Percentiles rank a stretch among this genome's conserved stretches.
These are phyloP conservation scores for Malassezia japonica DNA, from an alignment of 1,284 basidiomycete species.

Conservation along the genomic window DNA sequence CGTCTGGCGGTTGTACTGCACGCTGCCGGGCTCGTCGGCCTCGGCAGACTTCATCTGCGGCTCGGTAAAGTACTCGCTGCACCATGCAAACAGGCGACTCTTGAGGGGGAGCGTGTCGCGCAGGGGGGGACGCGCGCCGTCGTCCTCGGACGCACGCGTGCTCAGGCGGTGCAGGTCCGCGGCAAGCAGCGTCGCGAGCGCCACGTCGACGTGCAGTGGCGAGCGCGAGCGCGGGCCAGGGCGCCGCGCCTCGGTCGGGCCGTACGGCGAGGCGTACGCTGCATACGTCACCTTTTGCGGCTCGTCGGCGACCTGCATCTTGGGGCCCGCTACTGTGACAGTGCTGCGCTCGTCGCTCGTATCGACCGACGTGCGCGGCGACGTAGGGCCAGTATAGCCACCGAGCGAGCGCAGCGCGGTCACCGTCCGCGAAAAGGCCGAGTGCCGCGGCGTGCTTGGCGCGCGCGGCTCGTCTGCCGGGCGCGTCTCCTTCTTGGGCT, in stretches of 20 bases:
- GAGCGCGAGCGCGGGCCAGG: conserved; percentile 4
- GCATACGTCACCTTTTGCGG: no score
- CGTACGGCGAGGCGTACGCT: conserved; percentile 2
- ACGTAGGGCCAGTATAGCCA: not conserved
- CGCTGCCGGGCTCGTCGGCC: conserved; percentile 84
- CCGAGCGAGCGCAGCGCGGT: conserved; percentile 4
- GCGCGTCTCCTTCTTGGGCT: not conserved
- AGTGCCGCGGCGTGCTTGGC: not conserved
- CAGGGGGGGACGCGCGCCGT: conserved; percentile 50
- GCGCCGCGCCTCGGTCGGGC: not conserved
- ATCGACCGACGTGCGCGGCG: not conserved
- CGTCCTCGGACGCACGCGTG: conserved; percentile 20
- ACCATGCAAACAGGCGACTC: conserved; percentile 90
- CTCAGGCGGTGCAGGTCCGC: conserved; percentile 34
- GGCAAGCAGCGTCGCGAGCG: conserved; percentile 41
- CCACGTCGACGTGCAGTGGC: conserved; percentile 30
- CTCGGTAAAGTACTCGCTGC: conserved; percentile 92
- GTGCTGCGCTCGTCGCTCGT: not conserved
- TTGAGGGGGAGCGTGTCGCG: conserved; percentile 66
- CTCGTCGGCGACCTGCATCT: not conserved
- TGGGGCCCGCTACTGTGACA: not conserved
- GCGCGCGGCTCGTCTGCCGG: not conserved
- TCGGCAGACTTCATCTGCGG: conserved; percentile 74
- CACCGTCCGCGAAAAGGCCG: conserved; percentile 12
- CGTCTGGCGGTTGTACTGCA: conserved; percentile 86